Conservation (phyloP, 257 asterid species). For the Solanum pimpinellifolium region DNA sequence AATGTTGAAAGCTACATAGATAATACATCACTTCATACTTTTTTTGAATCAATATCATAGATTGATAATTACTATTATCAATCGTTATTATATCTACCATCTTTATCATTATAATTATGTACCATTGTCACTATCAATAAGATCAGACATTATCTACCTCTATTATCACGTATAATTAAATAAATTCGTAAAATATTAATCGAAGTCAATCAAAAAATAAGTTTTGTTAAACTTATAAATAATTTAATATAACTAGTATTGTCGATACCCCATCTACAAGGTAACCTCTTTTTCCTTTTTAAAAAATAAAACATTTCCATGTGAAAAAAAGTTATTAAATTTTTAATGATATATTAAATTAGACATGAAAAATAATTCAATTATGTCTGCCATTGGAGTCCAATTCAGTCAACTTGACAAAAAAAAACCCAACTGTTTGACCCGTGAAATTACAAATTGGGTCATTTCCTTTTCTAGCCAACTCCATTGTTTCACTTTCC, state of each 20-base stretch:
- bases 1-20: too few species aligned
- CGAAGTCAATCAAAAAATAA: too few species aligned
- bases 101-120: too few species aligned
- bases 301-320: neutral
- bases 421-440: neutral
- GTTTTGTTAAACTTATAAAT: too few species aligned
- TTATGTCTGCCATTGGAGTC: neutral
- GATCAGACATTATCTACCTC: too few species aligned
- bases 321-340: neutral
- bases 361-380: neutral
- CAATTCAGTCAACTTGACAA: neutral
- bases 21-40: fast-evolving
- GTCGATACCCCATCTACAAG: neutral
- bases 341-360: neutral
- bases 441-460: neutral
- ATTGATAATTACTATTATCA: too few species aligned
- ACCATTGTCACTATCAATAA: too few species aligned
- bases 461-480: neutral
- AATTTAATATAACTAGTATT: neutral
- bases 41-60: too few species aligned
- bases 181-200: fast-evolving
- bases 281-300: neutral
- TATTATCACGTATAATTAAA: too few species aligned
- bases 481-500: neutral
- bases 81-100: too few species aligned